Base-by-base conservation (phyloP, 495 filamentous ascomycete species). In the Talaromyces stipitatus region DNA sequence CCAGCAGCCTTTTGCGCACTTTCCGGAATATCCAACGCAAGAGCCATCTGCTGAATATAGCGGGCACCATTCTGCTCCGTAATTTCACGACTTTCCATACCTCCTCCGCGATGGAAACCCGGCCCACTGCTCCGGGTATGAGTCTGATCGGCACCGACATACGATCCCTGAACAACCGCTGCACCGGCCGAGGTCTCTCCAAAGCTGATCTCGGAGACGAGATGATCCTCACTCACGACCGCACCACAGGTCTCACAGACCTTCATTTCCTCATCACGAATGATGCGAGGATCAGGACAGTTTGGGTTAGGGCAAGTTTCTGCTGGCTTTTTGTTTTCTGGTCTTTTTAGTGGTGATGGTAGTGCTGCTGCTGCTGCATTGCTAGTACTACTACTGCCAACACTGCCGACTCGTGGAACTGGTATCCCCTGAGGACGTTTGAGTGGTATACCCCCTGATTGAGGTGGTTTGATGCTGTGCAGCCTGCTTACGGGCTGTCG, bases 151-250 rank as follows among this genome's bases (percentile, higher is more conserved):
- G 89, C 89, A 36, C 85, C 88, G 51, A 98, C 82, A 73, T 84
- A 92, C 50, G 82, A 88, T 61, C 94, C 94, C 66, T 96, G 90
- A 9, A 96, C 88, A n/a, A 92, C 80, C 28, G 92, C 91, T 51
- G 90, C 92, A 62, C 94, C 94, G 23, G 81, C 81, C 0, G 85
- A 78, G 36, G 79, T 85, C 71, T 97, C 91, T 50, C 91, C 91
- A 63, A 97, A 98, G 4, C 83, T 84, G 52, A 97, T 81, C 64
- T 98, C 94, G 20, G 90, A 81, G 54, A 97, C 91, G 55, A 97
- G 95, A 61, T 95, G 89, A 58, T 83, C 82, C 62, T 92, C 85
- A 58, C 86, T 82, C 60, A 91, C 79, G 56, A 92, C 82, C 24
- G 82, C 83, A 78, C 92, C 92, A 74, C 94, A 98, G 33, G 79